Evolutionary conservation across 768 basidiomycete genomes (phyloP).

Genomic region (Atractiella rhizophila): DNA sequence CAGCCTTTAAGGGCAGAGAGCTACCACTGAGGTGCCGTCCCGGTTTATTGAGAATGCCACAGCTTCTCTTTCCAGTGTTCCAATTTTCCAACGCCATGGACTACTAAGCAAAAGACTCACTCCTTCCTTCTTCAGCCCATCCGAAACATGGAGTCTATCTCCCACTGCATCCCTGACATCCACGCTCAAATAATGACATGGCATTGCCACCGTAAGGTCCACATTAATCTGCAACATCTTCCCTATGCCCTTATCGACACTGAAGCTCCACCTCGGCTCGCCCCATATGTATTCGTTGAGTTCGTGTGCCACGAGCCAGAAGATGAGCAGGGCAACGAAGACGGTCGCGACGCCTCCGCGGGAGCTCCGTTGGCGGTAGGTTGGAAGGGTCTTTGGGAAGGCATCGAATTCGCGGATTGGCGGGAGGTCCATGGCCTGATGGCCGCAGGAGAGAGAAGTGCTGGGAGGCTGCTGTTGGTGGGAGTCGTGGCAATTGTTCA

Average conservation of each 20-base stretch:
- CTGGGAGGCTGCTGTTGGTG: too few relatives aligned
- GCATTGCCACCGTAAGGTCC: slow-evolving; percentile 78
- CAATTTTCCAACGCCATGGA: too few relatives aligned
- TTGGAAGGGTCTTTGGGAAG: slow-evolving; percentile 57
- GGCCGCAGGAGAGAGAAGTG: too few relatives aligned
- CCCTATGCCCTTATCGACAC: slow-evolving; percentile 40
- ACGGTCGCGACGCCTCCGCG: slow-evolving; percentile 59
- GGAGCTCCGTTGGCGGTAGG: slow-evolving; percentile 54
- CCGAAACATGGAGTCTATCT: slow-evolving; percentile 60
- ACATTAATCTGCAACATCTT: slow-evolving; percentile 62
- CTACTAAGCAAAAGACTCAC: slow-evolving; percentile 25
- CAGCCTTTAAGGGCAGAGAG: background rate
- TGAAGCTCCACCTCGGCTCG: slow-evolving; percentile 72
- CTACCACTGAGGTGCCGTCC: background rate
- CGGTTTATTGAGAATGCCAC: background rate
- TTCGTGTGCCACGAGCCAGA: slow-evolving; percentile 62
- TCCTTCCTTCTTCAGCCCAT: slow-evolving; percentile 58
- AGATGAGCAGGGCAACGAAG: slow-evolving; percentile 36
- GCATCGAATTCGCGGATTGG: slow-evolving; percentile 49
- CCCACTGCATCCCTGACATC: slow-evolving; percentile 85
- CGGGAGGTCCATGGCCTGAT: slow-evolving; percentile 4
- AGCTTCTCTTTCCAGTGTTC: too few relatives aligned
- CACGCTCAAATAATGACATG: slow-evolving; percentile 57
- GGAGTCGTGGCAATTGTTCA: too few relatives aligned
- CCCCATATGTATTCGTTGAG: slow-evolving; percentile 79